phyloP scores from a whole-genome alignment of 2,329 filamentous ascomycete genomes.

The Alternaria panax region DNA sequence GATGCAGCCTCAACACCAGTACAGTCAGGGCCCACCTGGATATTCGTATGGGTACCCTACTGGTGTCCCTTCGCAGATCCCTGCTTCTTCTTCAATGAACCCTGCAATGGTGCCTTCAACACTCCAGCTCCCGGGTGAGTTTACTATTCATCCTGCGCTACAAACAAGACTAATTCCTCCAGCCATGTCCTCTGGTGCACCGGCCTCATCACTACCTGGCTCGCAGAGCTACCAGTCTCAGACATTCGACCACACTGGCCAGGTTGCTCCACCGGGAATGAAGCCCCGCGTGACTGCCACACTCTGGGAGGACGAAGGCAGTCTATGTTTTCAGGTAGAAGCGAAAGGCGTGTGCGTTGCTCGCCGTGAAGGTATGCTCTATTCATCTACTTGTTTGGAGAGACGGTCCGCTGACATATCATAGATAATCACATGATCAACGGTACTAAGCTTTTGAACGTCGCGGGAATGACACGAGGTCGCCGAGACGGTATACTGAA shows the following conservation, averaged over 20 bases:
- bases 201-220: conserved; percentile 36
- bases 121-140: conserved; percentile 66
- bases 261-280: conserved; percentile 90
- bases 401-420: not conserved
- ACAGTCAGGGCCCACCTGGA: conserved; percentile 64
- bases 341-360: conserved; percentile 96
- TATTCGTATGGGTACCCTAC: conserved; percentile 79
- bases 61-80: conserved; percentile 76
- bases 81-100: conserved; percentile 74
- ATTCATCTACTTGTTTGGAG: conserved; percentile 10
- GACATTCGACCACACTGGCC: conserved; percentile 85
- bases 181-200: conserved; percentile 47
- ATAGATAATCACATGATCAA: conserved; percentile 99
- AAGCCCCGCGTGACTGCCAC: conserved; percentile 97
- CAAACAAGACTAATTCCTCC: conserved; percentile 12
- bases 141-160: not conserved
- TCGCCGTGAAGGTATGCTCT: conserved; percentile 76
- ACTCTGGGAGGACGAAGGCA: conserved; percentile 97
- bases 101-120: conserved; percentile 72
- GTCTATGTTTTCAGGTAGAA: conserved; percentile 96
- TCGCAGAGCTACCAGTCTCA: conserved; percentile 53
- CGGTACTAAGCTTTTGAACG: conserved; percentile 94
- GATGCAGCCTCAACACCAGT: conserved; percentile 72
- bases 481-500: conserved; percentile 95
- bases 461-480: conserved; percentile 96